Evolutionary conservation across 75 land plant species (phyloP), one percentile per base, ranked within the genome.

Genomic region (Sequoia sempervirens): DNA sequence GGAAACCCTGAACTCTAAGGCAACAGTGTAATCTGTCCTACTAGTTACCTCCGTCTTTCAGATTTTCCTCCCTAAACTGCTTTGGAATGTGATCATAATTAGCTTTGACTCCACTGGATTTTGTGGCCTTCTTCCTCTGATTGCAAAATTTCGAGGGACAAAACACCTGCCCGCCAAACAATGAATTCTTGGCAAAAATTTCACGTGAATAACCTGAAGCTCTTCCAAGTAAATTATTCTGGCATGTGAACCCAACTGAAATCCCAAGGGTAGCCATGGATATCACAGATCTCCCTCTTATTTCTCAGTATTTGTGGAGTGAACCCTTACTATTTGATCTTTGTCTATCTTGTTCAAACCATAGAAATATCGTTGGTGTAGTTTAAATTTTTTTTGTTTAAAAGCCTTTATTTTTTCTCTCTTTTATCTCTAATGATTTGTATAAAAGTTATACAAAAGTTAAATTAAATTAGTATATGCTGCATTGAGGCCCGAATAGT

Each of bases 81-180:
- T 96, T 96, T 52, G 98, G 98, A 43, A 95, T 93, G 84, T 92
- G 93, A 82, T 93, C 92, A 12, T 82, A 66, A 10, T 32, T 46
- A 2, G 75, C 81, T 47, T 82, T 56, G 6, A 80, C 86, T 76
- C 30, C 80, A 76, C 13, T 11, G 20, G 38, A 2, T 20, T 17
- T 75, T 7, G 26, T 40, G 45, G 13, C 15, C 30, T n/a, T n/a
- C 80, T 78, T 78, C 46, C 46, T 23, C 15, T 11, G 3, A 9
- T 45, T n/a, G 50, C 13, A 41, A 10, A 76, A 26, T 40, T 76
- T 76, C 2, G 46, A 76, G 30, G 80, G 47, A 26, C 5, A 12
- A 17, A 36, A 75, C 3, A 36, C 40, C 40, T 37, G 5, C 17
- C 8, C 43, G 20, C 26, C 41, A 40, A n/a, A 18, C 14, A 43